phyloP scores from a whole-genome alignment of 805 yeast species.

The Monosporozyma solicola region DNA sequence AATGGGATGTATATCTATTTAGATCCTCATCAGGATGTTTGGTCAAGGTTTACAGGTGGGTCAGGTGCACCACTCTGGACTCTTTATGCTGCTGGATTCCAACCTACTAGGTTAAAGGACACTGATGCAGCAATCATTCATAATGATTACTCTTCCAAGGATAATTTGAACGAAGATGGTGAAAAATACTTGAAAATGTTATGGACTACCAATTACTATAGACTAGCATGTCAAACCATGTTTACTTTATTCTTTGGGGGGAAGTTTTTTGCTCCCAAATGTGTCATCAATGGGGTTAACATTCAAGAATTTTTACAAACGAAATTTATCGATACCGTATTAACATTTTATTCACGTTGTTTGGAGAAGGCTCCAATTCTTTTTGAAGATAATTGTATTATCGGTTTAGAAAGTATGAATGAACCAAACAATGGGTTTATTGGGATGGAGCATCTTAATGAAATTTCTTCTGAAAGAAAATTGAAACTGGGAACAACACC shows the following conservation, averaged over 20 bases:
- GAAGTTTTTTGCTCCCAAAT: constrained; percentile 62
- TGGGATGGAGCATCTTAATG: constrained; percentile 49
- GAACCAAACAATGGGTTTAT: constrained; percentile 77
- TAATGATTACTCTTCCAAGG: constrained; percentile 36
- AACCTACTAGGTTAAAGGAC: constrained; percentile 58
- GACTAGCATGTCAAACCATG: constrained; percentile 72
- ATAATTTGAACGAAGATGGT: constrained; percentile 34
- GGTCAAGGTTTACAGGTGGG: constrained; percentile 87
- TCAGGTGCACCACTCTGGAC: constrained; percentile 96
- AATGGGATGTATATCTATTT: constrained; percentile 74
- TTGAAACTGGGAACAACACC: constrained; percentile 77
- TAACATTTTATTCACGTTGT: constrained; percentile 37
- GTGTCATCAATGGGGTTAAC: constrained; percentile 58
- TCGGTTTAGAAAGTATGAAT: constrained; percentile 78
- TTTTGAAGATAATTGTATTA: constrained; percentile 35
- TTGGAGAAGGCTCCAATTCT: constrained; percentile 36
- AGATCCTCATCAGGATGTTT: constrained; percentile 91
- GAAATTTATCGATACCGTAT: constrained; percentile 50
- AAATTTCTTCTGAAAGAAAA: constrained; percentile 51
- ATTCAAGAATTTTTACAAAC: constrained; percentile 71
- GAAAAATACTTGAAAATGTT: constrained; percentile 66
- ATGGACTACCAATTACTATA: constrained; percentile 82
- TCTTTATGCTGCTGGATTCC: constrained; percentile 74
- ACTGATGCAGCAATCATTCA: constrained; percentile 81
- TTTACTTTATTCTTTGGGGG: constrained; percentile 84